Base-by-base conservation (phyloP, 1,284 basidiomycete species). In the Trametes pubescens region DNA sequence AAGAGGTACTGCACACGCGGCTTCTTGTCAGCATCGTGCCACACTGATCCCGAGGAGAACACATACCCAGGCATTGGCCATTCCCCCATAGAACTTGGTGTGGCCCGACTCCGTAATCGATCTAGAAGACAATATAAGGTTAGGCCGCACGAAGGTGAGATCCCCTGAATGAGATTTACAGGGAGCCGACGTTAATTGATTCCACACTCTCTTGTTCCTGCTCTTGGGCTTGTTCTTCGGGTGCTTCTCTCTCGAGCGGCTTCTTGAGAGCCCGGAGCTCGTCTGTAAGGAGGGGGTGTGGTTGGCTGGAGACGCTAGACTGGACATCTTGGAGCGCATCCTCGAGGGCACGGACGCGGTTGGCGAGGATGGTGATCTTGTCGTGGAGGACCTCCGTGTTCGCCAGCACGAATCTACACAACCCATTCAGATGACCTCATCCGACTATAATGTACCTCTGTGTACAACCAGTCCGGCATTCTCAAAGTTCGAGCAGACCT, bases 381-480 rank as follows among this genome's bases (percentile, higher is more conserved):
- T 88, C 87, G 67, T 90, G 88, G 16, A 90, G 80, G 13, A 77
- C 81, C 74, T 89, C 87, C 21, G 88, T 89, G 67, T 89, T 89
- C 24, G 88, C 88, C 18, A 89, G 81, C 26, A 90, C 87, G 69
- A 89, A 88, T 71, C 87, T 89, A 62, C 5, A 43, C n/a, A 3
- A 6, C 47, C 57, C 51, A 63, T 34, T 35, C n/a, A 44, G 51
- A 9, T 44, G 24, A n/a, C 18, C 18, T 16, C 6, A n/a, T 16
- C 37, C 11, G 37, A 10, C 37, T 2, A 38, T 13, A 6, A 4
- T 38, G 2, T 38, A 11, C 37, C 11, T 2, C 37, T 38, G 37
- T 6, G 37, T 16, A 38, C 37, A 3, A 32, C 29, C 29, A 32
- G 29, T 32, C 29, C 29, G 29, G 29, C 29, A 32, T 8, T 32